Evolutionary conservation across 2,329 filamentous ascomycete species (phyloP).

Genomic region (Sordariomycetes sp.): DNA sequence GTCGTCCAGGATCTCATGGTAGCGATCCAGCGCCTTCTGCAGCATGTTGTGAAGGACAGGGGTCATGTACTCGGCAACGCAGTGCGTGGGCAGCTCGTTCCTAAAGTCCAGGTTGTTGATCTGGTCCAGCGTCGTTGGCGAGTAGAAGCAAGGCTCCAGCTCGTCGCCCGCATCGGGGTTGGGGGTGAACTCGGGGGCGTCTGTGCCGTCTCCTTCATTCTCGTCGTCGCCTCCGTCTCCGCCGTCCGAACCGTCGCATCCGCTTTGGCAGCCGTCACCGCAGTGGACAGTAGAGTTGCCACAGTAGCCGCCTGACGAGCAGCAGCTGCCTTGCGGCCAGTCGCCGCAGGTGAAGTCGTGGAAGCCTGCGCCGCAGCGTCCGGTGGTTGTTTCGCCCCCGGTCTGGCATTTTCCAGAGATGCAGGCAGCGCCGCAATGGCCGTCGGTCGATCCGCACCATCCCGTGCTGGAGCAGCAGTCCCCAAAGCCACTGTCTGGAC

Average conservation of each 20-base stretch:
- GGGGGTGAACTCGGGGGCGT: constrained; percentile 1
- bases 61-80: constrained; percentile 4
- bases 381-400: not conserved
- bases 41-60: constrained; percentile 4
- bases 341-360: not conserved
- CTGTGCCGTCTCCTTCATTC: not conserved
- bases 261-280: not conserved
- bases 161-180: constrained; percentile 3
- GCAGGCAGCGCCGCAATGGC: not conserved
- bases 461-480: not conserved
- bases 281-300: not conserved
- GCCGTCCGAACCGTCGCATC: not conserved
- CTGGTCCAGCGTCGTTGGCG: constrained; percentile 3
- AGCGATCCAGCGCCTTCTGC: constrained; percentile 2
- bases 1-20: constrained; percentile 2
- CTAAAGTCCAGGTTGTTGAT: constrained; percentile 5
- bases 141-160: constrained; percentile 1
- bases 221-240: not conserved
- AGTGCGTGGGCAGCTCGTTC: constrained; percentile 3
- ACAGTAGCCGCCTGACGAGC: not conserved
- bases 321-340: not conserved
- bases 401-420: not conserved
- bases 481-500: not conserved
- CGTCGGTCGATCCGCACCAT: not conserved
- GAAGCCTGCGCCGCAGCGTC: not conserved